Conservation (phyloP, 23 red algal species). For the Agarophyton chilense region DNA sequence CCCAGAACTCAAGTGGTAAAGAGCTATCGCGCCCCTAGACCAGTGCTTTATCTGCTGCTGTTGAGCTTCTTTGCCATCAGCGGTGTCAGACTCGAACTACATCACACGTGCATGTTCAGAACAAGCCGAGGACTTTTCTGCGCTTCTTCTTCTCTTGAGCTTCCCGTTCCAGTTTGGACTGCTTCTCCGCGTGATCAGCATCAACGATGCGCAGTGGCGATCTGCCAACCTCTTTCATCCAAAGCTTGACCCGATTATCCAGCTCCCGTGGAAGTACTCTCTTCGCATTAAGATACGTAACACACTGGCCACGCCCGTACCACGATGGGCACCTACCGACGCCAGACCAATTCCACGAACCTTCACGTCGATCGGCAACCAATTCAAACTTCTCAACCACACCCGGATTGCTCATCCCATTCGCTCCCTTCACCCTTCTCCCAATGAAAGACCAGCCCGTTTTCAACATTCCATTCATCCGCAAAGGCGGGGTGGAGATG, state of each 20-base stretch:
- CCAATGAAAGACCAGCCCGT: conserved; percentile 65
- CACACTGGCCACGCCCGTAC: conserved; percentile 72
- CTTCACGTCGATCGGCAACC: not conserved
- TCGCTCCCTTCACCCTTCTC: conserved; percentile 16
- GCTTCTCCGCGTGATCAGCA: not conserved
- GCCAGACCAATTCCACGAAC: conserved; percentile 54
- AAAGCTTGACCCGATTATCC: conserved; percentile 1
- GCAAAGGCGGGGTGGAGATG: not conserved
- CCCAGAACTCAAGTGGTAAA: not conserved
- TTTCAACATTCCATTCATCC: conserved; percentile 14
- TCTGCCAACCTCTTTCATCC: conserved; percentile 4
- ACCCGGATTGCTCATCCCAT: conserved; percentile 21
- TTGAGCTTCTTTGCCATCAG: too few relatives aligned
- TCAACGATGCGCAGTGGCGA: not conserved
- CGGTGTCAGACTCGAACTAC: not conserved
- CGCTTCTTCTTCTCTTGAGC: not conserved
- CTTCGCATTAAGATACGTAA: conserved; percentile 49
- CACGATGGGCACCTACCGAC: conserved; percentile 65
- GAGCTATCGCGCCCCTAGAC: not conserved
- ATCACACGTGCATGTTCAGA: not conserved
- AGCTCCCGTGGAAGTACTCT: not conserved
- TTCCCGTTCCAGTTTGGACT: not conserved
- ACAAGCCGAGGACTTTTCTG: conserved; percentile 1
- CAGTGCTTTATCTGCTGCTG: too few relatives aligned
- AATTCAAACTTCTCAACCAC: conserved; percentile 63